Base-by-base conservation (phyloP, 192 early-diverging fungal species). In the Funneliformis geosporum region DNA sequence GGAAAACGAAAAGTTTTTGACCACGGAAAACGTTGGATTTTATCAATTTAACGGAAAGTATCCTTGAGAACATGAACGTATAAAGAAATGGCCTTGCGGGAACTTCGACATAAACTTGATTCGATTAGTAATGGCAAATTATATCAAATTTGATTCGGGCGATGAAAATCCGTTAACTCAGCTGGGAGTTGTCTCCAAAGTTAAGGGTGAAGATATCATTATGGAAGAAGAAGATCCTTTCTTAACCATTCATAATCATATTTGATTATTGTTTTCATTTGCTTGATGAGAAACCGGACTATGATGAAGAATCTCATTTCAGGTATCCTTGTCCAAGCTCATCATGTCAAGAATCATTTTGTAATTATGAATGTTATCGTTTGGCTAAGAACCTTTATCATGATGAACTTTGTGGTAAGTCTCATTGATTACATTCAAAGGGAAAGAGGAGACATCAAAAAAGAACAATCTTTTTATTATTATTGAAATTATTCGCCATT, bases 171-270 rank as follows among this genome's bases (percentile, higher is more conserved):
- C 43, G 21, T 44, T 43, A 47, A 47, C 50, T 43, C 71, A 73
- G 14, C 23, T 73, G 9, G 71, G 71, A 44, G 16, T 73, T 47
- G 5, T 44, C n/a, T 21, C 71, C 50, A 73, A 21, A 2, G 14
- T 44, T 73, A 23, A 3, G 21, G 25, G 4, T 10, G 40, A 73
- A 44, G 71, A 73, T 44, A 21, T 23, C 28, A 73, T 73, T 47
- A 40, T 73, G 11, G 71, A 73, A 73, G 71, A n/a, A n/a, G n/a
- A 73, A 73, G 46, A 73, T 73, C 71, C 71, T 44, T 73, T 73
- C 43, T 21, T 73, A 44, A 43, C 71, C 14, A 23, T 16, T 21
- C 71, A 73, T 47, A 73, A 73, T 73, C 71, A 73, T 43, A 55
- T 73, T 44, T 47, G 71, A 73, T 44, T 73, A 73, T 50, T 73